Evolutionary conservation across 2,329 filamentous ascomycete genomes (phyloP), one percentile per base, ranked within the genome.

Genomic region (Periconia sp.): DNA sequence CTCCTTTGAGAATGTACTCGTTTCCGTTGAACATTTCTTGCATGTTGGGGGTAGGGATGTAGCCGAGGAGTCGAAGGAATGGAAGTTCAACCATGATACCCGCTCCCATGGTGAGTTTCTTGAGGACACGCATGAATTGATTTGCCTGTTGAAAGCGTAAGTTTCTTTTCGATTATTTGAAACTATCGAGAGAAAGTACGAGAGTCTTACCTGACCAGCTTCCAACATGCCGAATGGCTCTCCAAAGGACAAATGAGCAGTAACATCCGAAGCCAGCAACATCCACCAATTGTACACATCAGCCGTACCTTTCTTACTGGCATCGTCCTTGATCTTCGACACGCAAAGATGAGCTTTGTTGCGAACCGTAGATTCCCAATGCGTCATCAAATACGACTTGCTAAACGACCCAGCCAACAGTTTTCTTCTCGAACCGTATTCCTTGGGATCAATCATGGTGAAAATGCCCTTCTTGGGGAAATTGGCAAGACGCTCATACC

Each of bases 241-340:
- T 15, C 76, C 75, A 54, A 77, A 77, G 40, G 69, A 68, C 5
- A 78, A 54, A 45, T 74, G 61, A 1, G 67, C 66, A 18, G 68
- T 70, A 8, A 77, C 66, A 59, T 78, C 76, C 0, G 69, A 69
- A 8, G 74, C 70, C 64, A 77, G 70, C 13, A 76, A 67, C 14
- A 72, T 75, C 63, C 64, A 72, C 73, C 73, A 66, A 47, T 74
- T 71, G 45, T 75, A 50, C 6, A 69, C 45, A 47, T 79, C 75
- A 6, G 69, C 69, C 15, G 45, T 59, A 27, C 68, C 66, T 1
- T 53, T 53, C n/a, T 40, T 31, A 7, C 46, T 48, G 2, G 47
- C 64, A 45, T 60, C 56, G 1, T 47, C 46, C 30, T 62, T 62
- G 46, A 77, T 75, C 40, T 65, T 63, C 3, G 52, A 19, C 1